Conservation (phyloP, 2,329 filamentous ascomycete genomes). For the Penicillium sp. region DNA sequence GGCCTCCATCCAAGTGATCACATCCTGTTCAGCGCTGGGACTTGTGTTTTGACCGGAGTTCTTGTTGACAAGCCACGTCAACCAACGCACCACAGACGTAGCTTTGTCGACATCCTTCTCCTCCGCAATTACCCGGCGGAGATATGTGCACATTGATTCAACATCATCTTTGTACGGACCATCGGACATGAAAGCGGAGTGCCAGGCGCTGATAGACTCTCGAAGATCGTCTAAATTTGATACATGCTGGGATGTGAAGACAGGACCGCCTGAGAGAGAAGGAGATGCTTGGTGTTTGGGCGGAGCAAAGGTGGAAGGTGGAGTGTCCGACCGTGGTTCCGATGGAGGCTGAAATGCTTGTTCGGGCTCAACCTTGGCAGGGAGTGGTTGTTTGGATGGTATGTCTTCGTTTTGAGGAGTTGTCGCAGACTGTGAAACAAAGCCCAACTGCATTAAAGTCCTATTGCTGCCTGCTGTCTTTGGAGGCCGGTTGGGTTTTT, state of each 20-base stretch:
- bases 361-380: too few species aligned
- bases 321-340: background rate
- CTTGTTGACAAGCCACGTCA: slow-evolving; percentile 39
- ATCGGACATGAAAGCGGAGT: slow-evolving; percentile 65
- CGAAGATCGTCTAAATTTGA: slow-evolving; percentile 62
- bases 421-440: slow-evolving; percentile 1
- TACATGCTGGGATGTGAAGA: slow-evolving; percentile 60
- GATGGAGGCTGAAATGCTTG: background rate
- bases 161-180: slow-evolving; percentile 80
- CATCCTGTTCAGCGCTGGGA: slow-evolving; percentile 7
- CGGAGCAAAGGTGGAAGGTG: slow-evolving; percentile 26
- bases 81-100: slow-evolving; percentile 66
- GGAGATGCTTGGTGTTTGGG: slow-evolving; percentile 26
- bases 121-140: slow-evolving; percentile 67
- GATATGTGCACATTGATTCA: slow-evolving; percentile 67
- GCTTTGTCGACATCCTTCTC: slow-evolving; percentile 78
- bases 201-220: slow-evolving; percentile 72
- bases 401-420: background rate
- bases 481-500: slow-evolving; percentile 1
- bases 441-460: slow-evolving; percentile 5
- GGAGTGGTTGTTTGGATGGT: too few species aligned
- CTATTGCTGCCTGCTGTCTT: background rate
- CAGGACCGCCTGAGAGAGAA: slow-evolving; percentile 53
- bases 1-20: slow-evolving; percentile 35
- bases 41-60: background rate